Conservation (phyloP, 352 stramenopile genomes). For the Phytophthora nicotianae region DNA sequence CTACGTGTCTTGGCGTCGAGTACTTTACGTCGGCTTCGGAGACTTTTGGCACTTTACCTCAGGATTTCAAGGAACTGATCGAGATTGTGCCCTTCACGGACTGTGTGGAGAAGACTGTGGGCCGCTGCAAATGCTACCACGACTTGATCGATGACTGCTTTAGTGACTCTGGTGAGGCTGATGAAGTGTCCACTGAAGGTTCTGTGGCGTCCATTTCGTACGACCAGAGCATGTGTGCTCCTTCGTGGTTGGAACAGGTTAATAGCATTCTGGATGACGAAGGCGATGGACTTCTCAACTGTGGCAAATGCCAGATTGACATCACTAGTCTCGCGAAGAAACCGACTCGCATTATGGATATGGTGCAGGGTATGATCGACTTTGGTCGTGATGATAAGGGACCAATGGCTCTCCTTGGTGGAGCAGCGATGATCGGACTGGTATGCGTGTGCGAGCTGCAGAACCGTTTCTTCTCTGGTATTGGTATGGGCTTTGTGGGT, state of each 20-base stretch:
- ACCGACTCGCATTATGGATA: slow-evolving; percentile 44
- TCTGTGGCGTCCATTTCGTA: slow-evolving; percentile 41
- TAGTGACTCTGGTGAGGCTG: slow-evolving; percentile 40
- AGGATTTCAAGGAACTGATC: slow-evolving; percentile 70
- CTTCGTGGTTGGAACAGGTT: slow-evolving; percentile 49
- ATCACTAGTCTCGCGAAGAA: slow-evolving; percentile 70
- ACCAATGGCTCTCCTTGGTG: slow-evolving; percentile 41
- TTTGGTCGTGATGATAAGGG: slow-evolving; percentile 41
- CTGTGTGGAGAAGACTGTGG: slow-evolving; percentile 44
- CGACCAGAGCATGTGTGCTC: slow-evolving; percentile 64
- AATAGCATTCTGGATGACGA: slow-evolving; percentile 56
- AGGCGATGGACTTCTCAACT: slow-evolving; percentile 70
- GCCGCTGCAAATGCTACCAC: slow-evolving; percentile 55
- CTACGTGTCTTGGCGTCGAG: slow-evolving; percentile 66
- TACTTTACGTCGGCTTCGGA: slow-evolving; percentile 44
- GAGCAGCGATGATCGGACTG: slow-evolving; percentile 63
- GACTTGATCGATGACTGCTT: slow-evolving; percentile 54
- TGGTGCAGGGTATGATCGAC: slow-evolving; percentile 61
- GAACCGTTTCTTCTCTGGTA: slow-evolving; percentile 75
- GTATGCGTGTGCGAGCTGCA: slow-evolving; percentile 69
- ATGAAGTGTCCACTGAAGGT: slow-evolving; percentile 40
- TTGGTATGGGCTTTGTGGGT: slow-evolving; percentile 78
- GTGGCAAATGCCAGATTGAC: slow-evolving; percentile 69
- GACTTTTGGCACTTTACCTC: slow-evolving; percentile 70
- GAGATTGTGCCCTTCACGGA: slow-evolving; percentile 54